phyloP scores from a whole-genome alignment of 2,329 filamentous ascomycete genomes.

The Colletotrichum caudatum region DNA sequence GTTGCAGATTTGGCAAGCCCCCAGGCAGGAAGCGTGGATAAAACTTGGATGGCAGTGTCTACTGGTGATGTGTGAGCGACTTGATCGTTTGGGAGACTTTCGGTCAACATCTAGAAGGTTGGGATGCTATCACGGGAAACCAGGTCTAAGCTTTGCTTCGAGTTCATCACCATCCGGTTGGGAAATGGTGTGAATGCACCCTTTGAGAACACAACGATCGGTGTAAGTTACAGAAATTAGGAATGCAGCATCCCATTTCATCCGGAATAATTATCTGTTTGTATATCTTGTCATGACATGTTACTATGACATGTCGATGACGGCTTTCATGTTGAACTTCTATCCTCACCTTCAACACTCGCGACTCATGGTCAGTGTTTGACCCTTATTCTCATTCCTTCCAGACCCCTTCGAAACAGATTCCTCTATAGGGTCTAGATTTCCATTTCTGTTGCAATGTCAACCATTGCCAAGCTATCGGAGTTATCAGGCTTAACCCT shows the following conservation, averaged over 20 bases:
- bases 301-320: background rate
- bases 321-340: background rate
- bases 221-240: background rate
- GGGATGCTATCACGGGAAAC: background rate
- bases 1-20: conserved; percentile 16
- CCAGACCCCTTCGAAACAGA: background rate
- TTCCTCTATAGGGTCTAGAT: background rate
- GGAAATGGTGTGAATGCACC: background rate
- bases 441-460: no score
- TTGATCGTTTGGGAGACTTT: no score
- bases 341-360: background rate
- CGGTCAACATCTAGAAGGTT: background rate
- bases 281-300: conserved; percentile 20
- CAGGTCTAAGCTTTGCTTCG: background rate
- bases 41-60: background rate
- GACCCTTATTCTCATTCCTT: background rate
- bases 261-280: conserved; percentile 12
- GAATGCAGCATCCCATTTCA: background rate
- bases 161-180: background rate
- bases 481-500: no score
- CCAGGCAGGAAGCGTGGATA: background rate
- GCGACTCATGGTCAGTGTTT: conserved; percentile 2
- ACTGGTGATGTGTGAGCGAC: background rate
- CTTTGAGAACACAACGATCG: background rate
- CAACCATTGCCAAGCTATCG: no score